phyloP scores from a whole-genome alignment of 2,329 filamentous ascomycete species.

The Aspergillus sp. region DNA sequence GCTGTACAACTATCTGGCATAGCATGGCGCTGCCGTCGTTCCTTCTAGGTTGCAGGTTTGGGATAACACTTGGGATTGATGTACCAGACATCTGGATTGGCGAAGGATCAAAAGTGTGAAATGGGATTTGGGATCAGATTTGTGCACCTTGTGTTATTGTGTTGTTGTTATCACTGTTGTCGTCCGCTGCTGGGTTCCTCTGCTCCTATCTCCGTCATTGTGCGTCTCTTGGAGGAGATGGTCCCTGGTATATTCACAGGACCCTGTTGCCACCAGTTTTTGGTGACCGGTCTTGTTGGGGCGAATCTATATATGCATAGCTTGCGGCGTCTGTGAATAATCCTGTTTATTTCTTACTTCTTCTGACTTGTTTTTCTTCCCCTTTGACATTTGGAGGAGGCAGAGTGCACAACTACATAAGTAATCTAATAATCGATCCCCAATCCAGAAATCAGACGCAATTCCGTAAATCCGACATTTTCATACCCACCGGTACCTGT shows the following conservation, averaged over 20 bases:
- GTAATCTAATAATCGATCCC: background rate
- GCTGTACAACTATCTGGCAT: conserved; percentile 41
- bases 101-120: conserved; percentile 23
- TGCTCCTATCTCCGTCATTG: background rate
- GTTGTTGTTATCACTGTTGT: background rate
- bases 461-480: no score
- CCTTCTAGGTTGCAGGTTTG: conserved; percentile 38
- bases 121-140: conserved; percentile 10
- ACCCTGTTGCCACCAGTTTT: background rate
- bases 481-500: no score
- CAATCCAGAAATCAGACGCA: no score
- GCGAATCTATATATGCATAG: conserved; percentile 25
- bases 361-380: no score
- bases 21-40: conserved; percentile 42
- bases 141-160: background rate
- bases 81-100: conserved; percentile 18
- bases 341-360: background rate
- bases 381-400: background rate
- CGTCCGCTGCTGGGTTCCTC: background rate
- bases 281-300: background rate
- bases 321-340: conserved; percentile 26
- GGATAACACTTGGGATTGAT: conserved; percentile 24
- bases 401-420: no score
- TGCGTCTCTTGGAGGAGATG: background rate
- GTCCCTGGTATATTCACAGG: background rate